Evolutionary conservation across 176 grass and related monocot species (phyloP).

Genomic region (Triticum monococcum): DNA sequence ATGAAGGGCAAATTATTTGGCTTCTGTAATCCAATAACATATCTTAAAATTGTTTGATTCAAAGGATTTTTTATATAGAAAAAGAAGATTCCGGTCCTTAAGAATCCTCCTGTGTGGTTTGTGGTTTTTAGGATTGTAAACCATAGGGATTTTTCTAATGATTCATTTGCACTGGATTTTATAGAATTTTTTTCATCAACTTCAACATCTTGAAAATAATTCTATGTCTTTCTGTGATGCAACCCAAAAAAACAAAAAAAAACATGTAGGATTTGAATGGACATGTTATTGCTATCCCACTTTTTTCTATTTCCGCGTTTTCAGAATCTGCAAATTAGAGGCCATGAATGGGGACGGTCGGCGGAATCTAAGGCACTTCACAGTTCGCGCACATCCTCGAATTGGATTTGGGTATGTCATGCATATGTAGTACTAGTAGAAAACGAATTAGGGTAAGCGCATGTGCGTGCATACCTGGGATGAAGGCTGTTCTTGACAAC

Average conservation of each 20-base stretch:
- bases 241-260: not conserved
- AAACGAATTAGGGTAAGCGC: conserved; percentile 3
- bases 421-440: not conserved
- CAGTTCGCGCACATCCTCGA: not conserved
- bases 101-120: not conserved
- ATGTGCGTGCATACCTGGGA: conserved; percentile 45
- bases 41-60: not conserved
- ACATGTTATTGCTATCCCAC: not conserved
- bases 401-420: not conserved
- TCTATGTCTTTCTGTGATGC: not conserved
- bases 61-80: not conserved
- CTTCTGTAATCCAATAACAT: not conserved
- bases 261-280: not conserved
- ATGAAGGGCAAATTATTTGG: not conserved
- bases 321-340: not conserved
- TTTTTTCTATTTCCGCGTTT: not conserved
- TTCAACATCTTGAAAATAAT: not conserved
- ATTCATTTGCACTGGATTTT: not conserved
- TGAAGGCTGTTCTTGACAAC: conserved; percentile 89
- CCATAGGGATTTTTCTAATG: not conserved
- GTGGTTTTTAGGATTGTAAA: not conserved
- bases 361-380: not conserved
- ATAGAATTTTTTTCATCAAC: not conserved
- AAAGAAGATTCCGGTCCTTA: not conserved
- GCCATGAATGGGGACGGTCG: not conserved